phyloP scores from a whole-genome alignment of 2,329 filamentous ascomycete genomes.

The Apiospora malaysiana region DNA sequence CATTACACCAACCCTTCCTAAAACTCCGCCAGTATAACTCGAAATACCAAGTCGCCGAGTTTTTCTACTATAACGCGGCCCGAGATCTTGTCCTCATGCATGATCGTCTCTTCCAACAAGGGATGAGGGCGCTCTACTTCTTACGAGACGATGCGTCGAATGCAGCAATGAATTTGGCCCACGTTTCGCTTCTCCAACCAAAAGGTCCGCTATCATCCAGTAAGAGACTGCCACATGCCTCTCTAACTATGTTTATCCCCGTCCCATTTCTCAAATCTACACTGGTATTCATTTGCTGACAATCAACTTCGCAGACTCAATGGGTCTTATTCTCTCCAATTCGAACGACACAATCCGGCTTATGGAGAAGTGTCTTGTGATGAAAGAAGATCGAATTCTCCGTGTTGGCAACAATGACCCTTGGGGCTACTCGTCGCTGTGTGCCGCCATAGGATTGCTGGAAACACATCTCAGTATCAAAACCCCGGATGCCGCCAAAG shows the following conservation, averaged over 20 bases:
- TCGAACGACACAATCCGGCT: constrained; percentile 64
- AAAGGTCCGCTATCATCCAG: constrained; percentile 38
- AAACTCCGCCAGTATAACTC: constrained; percentile 65
- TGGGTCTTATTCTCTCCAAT: constrained; percentile 68
- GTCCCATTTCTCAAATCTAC: background rate
- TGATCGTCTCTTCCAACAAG: constrained; percentile 64
- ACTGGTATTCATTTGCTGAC: background rate
- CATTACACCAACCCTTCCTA: constrained; percentile 65
- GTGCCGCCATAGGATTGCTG: constrained; percentile 62
- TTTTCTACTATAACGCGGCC: constrained; percentile 67
- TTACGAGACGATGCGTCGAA: constrained; percentile 65
- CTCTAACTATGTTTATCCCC: background rate
- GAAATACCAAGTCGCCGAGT: constrained; percentile 67
- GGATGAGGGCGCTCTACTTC: constrained; percentile 64
- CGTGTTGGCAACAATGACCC: constrained; percentile 69
- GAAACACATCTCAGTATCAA: constrained; percentile 65
- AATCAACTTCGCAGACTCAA: constrained; percentile 49
- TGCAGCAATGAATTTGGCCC: constrained; percentile 65
- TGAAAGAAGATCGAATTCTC: constrained; percentile 66
- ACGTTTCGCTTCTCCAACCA: constrained; percentile 65
- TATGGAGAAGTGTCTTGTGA: constrained; percentile 64
- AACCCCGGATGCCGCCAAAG: constrained; percentile 62
- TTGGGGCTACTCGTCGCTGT: constrained; percentile 70
- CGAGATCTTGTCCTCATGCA: constrained; percentile 67
- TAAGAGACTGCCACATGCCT: background rate